Evolutionary conservation across 2,329 filamentous ascomycete species (phyloP).

Genomic region (Cadophora sp.): DNA sequence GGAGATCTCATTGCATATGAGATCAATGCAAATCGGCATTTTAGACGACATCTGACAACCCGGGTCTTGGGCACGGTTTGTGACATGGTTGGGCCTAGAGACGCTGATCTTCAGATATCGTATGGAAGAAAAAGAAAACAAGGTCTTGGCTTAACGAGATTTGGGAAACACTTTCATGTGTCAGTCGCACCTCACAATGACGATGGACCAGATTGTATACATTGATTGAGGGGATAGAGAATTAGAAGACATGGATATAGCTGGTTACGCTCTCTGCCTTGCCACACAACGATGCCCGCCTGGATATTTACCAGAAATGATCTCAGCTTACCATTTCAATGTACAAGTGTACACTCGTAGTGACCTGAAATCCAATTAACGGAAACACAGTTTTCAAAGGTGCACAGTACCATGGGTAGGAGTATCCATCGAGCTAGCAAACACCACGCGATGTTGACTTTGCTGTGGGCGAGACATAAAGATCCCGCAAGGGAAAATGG

Average conservation of each 20-base stretch:
- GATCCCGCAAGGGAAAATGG: too few species aligned
- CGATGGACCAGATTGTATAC: not conserved
- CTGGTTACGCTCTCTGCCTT: not conserved
- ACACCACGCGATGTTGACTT: too few species aligned
- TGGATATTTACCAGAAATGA: too few species aligned
- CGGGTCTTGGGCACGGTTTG: not conserved
- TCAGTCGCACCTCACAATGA: not conserved
- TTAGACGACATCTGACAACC: slow-evolving; percentile 7
- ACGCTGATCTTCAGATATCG: not conserved
- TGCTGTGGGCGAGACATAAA: too few species aligned
- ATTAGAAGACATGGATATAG: not conserved
- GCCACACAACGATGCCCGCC: not conserved
- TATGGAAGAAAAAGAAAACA: slow-evolving; percentile 1
- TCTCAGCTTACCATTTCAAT: too few species aligned
- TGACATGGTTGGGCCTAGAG: not conserved
- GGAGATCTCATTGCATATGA: not conserved
- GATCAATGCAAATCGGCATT: not conserved
- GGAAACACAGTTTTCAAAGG: too few species aligned
- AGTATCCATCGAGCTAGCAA: too few species aligned
- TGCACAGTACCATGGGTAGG: too few species aligned
- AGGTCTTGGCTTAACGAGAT: not conserved
- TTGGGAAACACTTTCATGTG: not conserved
- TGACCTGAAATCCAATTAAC: too few species aligned
- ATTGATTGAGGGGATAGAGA: not conserved
- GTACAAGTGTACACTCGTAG: too few species aligned